These are phyloP conservation scores for Penicillium angulare DNA, from an alignment of 495 filamentous ascomycete genomes.

Conservation along the genomic window DNA sequence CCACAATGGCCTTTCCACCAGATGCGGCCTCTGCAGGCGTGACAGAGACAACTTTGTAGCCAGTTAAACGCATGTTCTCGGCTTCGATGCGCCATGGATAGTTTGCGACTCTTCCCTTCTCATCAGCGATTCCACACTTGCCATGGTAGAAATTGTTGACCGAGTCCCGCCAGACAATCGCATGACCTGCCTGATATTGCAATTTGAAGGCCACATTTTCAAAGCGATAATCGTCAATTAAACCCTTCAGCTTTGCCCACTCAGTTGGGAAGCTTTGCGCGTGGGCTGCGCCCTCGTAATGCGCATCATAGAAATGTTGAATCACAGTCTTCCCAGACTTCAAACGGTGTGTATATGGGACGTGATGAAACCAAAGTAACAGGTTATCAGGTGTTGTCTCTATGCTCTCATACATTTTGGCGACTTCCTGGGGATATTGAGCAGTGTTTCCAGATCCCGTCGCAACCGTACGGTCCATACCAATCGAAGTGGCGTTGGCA, in stretches of 20 bases:
- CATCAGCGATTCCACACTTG: conserved; percentile 58
- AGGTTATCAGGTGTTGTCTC: conserved; percentile 68
- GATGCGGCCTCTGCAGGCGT: conserved; percentile 57
- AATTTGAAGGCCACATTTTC: conserved; percentile 55
- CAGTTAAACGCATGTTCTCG: conserved; percentile 57
- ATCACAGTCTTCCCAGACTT: conserved; percentile 68
- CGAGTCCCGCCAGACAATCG: conserved; percentile 67
- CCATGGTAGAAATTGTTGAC: conserved; percentile 61
- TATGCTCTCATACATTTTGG: conserved; percentile 54
- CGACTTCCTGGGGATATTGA: conserved; percentile 63
- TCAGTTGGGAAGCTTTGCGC: conserved; percentile 55
- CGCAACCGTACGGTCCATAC: conserved; percentile 68
- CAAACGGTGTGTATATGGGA: conserved; percentile 63
- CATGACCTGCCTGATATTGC: conserved; percentile 65
- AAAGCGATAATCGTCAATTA: conserved; percentile 62
- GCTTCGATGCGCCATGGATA: conserved; percentile 65
- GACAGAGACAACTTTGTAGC: conserved; percentile 51
- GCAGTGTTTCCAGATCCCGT: conserved; percentile 66
- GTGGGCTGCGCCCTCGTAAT: conserved; percentile 60
- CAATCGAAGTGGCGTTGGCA: conserved; percentile 55
- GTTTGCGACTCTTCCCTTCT: conserved; percentile 49
- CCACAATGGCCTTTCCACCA: conserved; percentile 45
- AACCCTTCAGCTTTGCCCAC: conserved; percentile 55
- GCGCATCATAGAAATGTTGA: conserved; percentile 73
- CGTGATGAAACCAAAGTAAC: conserved; percentile 75